Conservation (phyloP, 257 asterid genomes). For the Nicotiana noctiflora region DNA sequence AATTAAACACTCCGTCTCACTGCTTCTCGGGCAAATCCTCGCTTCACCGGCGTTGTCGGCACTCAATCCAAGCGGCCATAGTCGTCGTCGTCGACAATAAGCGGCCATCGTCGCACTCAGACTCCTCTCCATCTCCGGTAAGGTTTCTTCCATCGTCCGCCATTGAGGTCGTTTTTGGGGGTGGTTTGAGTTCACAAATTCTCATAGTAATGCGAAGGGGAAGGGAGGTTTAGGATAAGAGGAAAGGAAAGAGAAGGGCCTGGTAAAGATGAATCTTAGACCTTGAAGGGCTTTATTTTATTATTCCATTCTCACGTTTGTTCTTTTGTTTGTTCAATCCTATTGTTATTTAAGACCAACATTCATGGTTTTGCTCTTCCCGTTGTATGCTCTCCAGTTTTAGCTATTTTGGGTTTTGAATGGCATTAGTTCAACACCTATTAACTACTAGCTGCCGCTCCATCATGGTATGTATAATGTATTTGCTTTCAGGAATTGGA, state of each 20-base stretch:
- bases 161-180: too few relatives aligned
- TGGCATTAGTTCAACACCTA: constrained; percentile 19
- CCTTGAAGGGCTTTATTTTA: not conserved
- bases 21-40: too few relatives aligned
- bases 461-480: constrained; percentile 13
- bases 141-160: too few relatives aligned
- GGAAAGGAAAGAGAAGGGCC: not conserved
- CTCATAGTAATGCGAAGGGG: too few relatives aligned
- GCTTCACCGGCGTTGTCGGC: too few relatives aligned
- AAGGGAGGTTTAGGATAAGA: not conserved
- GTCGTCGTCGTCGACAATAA: too few relatives aligned
- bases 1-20: too few relatives aligned
- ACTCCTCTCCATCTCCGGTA: too few relatives aligned
- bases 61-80: too few relatives aligned
- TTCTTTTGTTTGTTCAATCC: not conserved
- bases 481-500: too few relatives aligned
- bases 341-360: not conserved
- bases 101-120: too few relatives aligned
- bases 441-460: constrained; percentile 19
- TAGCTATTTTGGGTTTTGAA: constrained; percentile 7
- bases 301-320: not conserved
- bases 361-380: not conserved
- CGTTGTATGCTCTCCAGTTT: not conserved
- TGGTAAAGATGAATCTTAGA: not conserved
- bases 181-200: too few relatives aligned